A percentile compares a stretch with the other conserved stretches of the same genome.
Evolutionary conservation across 2,329 filamentous ascomycete species (phyloP).

Genomic region (Ophiobolus disseminans): DNA sequence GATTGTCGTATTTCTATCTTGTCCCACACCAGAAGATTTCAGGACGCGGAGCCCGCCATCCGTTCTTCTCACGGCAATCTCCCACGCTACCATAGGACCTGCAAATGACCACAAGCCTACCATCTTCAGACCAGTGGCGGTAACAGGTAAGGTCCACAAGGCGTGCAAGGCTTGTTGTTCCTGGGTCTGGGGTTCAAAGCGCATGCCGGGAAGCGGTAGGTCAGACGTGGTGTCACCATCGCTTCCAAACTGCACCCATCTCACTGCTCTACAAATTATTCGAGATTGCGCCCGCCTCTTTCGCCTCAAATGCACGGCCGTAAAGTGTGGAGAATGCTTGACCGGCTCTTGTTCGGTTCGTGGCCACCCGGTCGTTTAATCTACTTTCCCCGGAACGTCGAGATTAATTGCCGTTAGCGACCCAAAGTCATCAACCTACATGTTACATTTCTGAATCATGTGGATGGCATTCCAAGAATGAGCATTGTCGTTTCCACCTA

Average conservation of each 20-base stretch:
- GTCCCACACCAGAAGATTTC: not conserved
- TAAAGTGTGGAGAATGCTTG: conserved; percentile 9
- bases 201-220: too few species aligned
- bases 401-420: conserved; percentile 28
- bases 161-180: conserved; percentile 6
- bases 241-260: too few species aligned
- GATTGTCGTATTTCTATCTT: not conserved
- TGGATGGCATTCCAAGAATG: too few species aligned
- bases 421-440: too few species aligned
- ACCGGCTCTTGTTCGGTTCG: conserved; percentile 4
- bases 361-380: conserved; percentile 22
- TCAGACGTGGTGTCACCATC: conserved; percentile 4
- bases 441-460: too few species aligned
- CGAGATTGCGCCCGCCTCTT: conserved; percentile 16
- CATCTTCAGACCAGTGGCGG: conserved; percentile 1
- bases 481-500: too few species aligned
- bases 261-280: too few species aligned
- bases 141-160: conserved; percentile 8
- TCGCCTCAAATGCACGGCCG: conserved; percentile 1
- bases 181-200: conserved; percentile 4
- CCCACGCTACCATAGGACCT: conserved; percentile 7
- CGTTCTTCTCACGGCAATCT: not conserved
- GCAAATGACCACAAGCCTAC: conserved; percentile 12
- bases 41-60: not conserved
- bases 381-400: conserved; percentile 22